These are phyloP conservation scores for Paramecium octaurelia DNA, from an alignment of 73 alveolate species.

Conservation along the genomic window DNA sequence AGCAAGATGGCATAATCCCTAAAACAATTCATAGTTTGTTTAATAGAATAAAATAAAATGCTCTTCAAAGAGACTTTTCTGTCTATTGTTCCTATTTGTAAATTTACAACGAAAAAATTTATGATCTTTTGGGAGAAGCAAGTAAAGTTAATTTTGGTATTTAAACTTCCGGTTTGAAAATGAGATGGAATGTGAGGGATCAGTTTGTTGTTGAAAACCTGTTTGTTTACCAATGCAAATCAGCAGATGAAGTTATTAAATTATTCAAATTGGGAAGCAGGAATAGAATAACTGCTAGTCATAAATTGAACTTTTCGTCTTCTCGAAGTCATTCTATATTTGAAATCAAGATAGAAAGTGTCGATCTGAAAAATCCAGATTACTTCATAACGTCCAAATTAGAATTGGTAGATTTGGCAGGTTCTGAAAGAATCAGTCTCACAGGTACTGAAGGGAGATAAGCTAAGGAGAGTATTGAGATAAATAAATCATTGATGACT, in stretches of 20 bases:
- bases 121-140: slow-evolving; percentile 74
- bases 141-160: background rate
- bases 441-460: slow-evolving; percentile 92
- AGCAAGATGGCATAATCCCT: slow-evolving; percentile 40
- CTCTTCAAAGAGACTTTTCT: slow-evolving; percentile 46
- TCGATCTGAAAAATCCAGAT: slow-evolving; percentile 75
- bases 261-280: slow-evolving; percentile 83
- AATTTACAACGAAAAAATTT: slow-evolving; percentile 84
- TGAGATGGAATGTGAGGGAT: slow-evolving; percentile 81
- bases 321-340: slow-evolving; percentile 94
- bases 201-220: slow-evolving; percentile 82
- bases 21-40: slow-evolving; percentile 33
- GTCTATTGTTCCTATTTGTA: slow-evolving; percentile 77
- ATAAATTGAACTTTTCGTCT: slow-evolving; percentile 88
- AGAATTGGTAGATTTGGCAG: slow-evolving; percentile 96
- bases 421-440: slow-evolving; percentile 88
- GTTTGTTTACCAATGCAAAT: slow-evolving; percentile 70
- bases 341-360: slow-evolving; percentile 82
- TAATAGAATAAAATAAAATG: slow-evolving; percentile 52
- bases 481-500: slow-evolving; percentile 92
- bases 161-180: slow-evolving; percentile 61
- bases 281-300: slow-evolving; percentile 91
- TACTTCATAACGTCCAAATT: slow-evolving; percentile 81
- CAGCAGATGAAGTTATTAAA: slow-evolving; percentile 76
- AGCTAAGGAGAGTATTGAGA: slow-evolving; percentile 91